Percentiles rank a stretch among this genome's conserved stretches.
Evolutionary conservation across 2,329 filamentous ascomycete species (phyloP).

Genomic region (Fusarium sp.): DNA sequence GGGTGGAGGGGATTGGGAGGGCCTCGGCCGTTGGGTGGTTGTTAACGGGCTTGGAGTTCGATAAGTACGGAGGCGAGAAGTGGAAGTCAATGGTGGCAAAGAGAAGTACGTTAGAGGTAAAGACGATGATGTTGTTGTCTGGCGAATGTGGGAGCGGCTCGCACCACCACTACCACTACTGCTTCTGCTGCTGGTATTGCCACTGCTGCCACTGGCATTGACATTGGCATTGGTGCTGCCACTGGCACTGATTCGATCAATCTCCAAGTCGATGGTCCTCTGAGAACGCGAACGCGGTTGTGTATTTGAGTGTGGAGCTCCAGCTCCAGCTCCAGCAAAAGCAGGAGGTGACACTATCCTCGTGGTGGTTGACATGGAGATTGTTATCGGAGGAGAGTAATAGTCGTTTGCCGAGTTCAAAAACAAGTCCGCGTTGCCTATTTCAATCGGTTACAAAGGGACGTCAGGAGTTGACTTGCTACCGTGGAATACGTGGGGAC

Average conservation of each 20-base stretch:
- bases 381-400: constrained; percentile 30
- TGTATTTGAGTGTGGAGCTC: not conserved
- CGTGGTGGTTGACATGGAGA: constrained; percentile 39
- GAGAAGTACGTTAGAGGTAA: not conserved
- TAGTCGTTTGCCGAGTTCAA: constrained; percentile 27
- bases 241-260: not conserved
- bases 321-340: constrained; percentile 19
- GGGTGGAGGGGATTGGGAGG: constrained; percentile 1
- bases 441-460: constrained; percentile 31
- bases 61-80: constrained; percentile 1
- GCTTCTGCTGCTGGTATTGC: not conserved
- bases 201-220: not conserved
- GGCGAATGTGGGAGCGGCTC: constrained; percentile 21
- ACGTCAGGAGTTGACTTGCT: constrained; percentile 35
- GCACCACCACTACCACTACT: constrained; percentile 10
- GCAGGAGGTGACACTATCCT: constrained; percentile 30
- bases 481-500: constrained; percentile 8
- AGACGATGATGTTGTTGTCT: constrained; percentile 19
- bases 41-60: constrained; percentile 19
- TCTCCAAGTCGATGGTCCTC: constrained; percentile 22
- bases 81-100: constrained; percentile 34
- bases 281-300: constrained; percentile 22
- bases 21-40: constrained; percentile 25
- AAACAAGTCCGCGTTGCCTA: constrained; percentile 36
- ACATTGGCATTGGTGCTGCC: not conserved